phyloP scores from a whole-genome alignment of 768 basidiomycete genomes.

The Porpolomopsis calyptriformis region DNA sequence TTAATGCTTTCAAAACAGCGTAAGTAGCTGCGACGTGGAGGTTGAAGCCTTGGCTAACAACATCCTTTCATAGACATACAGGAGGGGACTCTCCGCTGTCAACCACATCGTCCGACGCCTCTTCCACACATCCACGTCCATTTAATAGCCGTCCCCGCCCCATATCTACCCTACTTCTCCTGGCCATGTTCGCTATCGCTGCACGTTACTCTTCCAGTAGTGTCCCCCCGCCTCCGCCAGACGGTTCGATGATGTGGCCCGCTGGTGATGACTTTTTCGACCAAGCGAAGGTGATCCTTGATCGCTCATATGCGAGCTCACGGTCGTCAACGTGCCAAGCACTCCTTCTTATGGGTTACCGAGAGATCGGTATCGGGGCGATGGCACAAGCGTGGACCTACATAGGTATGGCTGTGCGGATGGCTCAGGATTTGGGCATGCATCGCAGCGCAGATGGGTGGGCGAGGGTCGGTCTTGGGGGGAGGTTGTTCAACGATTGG shows the following conservation, averaged over 20 bases:
- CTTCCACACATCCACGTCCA: conserved; percentile 17
- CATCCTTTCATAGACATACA: background rate
- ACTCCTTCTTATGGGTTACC: conserved; percentile 68
- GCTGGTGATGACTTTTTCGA: conserved; percentile 68
- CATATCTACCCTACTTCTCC: conserved; percentile 56
- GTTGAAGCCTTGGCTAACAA: background rate
- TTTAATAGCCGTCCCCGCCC: conserved; percentile 33
- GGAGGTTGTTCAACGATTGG: conserved; percentile 43
- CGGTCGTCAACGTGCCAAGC: conserved; percentile 70
- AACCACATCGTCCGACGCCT: conserved; percentile 14
- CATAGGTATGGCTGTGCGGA: conserved; percentile 81
- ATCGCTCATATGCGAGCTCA: conserved; percentile 59
- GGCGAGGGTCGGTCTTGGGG: conserved; percentile 48
- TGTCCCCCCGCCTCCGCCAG: conserved; percentile 27
- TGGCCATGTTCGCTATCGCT: conserved; percentile 78
- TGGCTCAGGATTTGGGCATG: conserved; percentile 84
- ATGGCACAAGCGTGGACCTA: conserved; percentile 87
- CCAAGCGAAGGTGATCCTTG: conserved; percentile 55
- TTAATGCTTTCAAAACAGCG: conserved; percentile 41
- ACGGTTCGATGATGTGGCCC: conserved; percentile 61
- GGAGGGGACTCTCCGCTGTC: conserved; percentile 21
- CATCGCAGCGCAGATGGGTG: conserved; percentile 75
- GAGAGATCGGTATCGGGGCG: conserved; percentile 80
- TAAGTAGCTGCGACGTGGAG: conserved; percentile 12
- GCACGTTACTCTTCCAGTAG: conserved; percentile 51